Evolutionary conservation across 768 basidiomycete genomes (phyloP).

Genomic region (Xerocomellus intermedius): DNA sequence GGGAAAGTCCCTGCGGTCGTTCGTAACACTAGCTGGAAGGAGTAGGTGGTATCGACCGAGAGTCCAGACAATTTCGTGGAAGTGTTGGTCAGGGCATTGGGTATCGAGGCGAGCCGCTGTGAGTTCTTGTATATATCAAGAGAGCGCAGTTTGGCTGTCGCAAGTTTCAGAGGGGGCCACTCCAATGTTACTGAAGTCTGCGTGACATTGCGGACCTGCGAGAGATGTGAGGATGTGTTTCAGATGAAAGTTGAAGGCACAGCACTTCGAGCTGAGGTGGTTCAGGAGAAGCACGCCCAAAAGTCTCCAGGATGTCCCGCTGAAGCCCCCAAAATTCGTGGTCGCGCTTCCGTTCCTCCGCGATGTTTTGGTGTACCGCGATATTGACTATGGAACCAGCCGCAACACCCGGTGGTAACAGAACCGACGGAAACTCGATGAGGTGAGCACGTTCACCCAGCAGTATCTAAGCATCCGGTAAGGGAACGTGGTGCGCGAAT

Average conservation of each 20-base stretch:
- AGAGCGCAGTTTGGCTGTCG: conserved; percentile 80
- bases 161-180: conserved; percentile 86
- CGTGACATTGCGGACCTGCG: conserved; percentile 84
- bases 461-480: conserved; percentile 57
- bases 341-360: conserved; percentile 81
- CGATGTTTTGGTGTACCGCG: conserved; percentile 83
- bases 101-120: conserved; percentile 83
- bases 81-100: conserved; percentile 77
- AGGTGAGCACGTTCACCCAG: conserved; percentile 93
- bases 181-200: conserved; percentile 97
- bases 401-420: conserved; percentile 88
- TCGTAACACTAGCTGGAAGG: conserved; percentile 90
- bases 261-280: conserved; percentile 73
- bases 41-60: conserved; percentile 80
- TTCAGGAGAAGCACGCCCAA: conserved; percentile 64
- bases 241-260: conserved; percentile 1
- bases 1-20: conserved; percentile 91
- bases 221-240: not conserved
- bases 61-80: conserved; percentile 86
- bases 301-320: conserved; percentile 70
- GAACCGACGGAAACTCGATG: conserved; percentile 96
- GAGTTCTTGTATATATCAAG: conserved; percentile 93
- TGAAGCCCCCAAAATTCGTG: conserved; percentile 85
- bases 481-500: conserved; percentile 2
- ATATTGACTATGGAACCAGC: conserved; percentile 98